Evolutionary conservation across 176 grass and related monocot species (phyloP), one percentile per base, ranked within the genome.

Genomic region (Carex myosuroides): DNA sequence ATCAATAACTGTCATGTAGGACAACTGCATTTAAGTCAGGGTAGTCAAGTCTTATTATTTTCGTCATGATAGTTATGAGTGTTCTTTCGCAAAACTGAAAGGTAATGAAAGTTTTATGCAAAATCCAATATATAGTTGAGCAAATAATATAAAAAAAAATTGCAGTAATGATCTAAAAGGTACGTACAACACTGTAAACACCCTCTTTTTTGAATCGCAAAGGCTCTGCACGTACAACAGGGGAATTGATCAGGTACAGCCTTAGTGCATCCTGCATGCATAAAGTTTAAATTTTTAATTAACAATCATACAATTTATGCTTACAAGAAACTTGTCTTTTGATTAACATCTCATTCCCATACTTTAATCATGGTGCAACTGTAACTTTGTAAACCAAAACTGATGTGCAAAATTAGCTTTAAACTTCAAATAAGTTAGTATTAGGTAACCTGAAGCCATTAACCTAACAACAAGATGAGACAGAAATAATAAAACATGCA

Each of bases 241-340:
- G 96, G 12, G 96, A 99, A 83, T 99, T 99, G 63, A 99, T 90
- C 79, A 99, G 88, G 83, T 99, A 99, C 22, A 99, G 70, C 81
- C 96, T 88, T 84, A 99, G 87, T 57, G 96, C 91, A 95, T 99
- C 96, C 96, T 99, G 91, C 20, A 82, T 16, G 79, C 83, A 80
- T 16, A 71, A 74, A 87, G 79, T 13, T 42, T 1, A 79, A 77
- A 3, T 57, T 70, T 60, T 73, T 29, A 58, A 82, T 69, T 58
- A 82, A 39, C 46, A 80, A 62, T 16, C n/a, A 33, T n/a, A 55
- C 57, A 82, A 88, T 50, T 8, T 32, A 46, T 24, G 62, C 68
- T 54, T 57, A 85, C 22, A 56, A 79, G 50, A 70, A 77, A 30
- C 50, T 77, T 56, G 13, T 14, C 55, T 55, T 50, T 74, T 74